Evolutionary conservation across 1,284 basidiomycete genomes (phyloP), one percentile per base, ranked within the genome.

Genomic region (Apiotrichum porosum): DNA sequence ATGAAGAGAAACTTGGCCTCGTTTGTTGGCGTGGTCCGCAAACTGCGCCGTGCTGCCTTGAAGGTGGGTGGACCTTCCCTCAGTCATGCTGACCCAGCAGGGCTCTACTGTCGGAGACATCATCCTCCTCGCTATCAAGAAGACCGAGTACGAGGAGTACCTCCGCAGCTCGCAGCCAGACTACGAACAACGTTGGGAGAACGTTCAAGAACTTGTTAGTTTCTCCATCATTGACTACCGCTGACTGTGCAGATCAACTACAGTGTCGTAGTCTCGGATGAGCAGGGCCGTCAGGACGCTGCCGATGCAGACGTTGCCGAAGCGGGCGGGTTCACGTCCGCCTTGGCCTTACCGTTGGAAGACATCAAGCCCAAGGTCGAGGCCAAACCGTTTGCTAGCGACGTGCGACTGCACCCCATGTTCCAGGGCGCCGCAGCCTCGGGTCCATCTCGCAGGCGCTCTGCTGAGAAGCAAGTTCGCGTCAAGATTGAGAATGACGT

Each of bases 191-290:
- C 78, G 88, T 30, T 86, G 84, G 86, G 86, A 90, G 67, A 93
- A 94, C 67, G 83, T 93, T 0, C 80, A 87, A 61, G 89, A 93
- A 71, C 74, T 94, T 56, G 82, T 87, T 52, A 84, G 68, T 54
- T 2, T 28, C 8, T 6, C 8, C 26, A 0, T 9, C 14, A 15
- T 9, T 4, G 12, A 9, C 10, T 19, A 18, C 35, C 42, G 37
- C 53, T 61, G 26, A 57, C 38, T 9, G 4, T 12, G 26, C 49
- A 73, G 71, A 71, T 72, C 24, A 68, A 66, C 18, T 73, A 66
- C 57, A 65, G 66, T 38, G 71, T 74, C 2, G 59, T 59, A 13
- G 66, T 74, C 8, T 59, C 63, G 3, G 55, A 67, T 37, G 68
- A 72, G 39, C 65, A 67, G 40, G 47, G 44, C 1, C 50, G 62